Conservation (phyloP, 2,329 filamentous ascomycete genomes). For the Grosmannia clavigera region DNA sequence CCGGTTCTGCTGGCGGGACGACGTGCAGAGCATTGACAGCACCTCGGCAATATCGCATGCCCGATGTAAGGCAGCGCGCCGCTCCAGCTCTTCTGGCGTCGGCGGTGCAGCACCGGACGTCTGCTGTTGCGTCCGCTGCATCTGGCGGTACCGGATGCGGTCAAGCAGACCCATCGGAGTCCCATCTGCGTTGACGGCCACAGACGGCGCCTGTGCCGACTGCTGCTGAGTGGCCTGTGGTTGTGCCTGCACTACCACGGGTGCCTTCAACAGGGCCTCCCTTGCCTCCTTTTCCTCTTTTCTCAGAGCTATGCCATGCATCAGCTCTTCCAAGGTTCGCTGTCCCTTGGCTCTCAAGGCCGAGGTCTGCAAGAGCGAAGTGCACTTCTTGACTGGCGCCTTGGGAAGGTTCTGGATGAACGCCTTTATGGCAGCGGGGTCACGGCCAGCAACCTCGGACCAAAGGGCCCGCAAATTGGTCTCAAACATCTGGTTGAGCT, state of each 20-base stretch:
- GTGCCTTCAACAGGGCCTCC: conserved; percentile 23
- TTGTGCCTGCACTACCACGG: background rate
- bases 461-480: conserved; percentile 36
- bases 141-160: conserved; percentile 60
- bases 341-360: conserved; percentile 54
- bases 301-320: conserved; percentile 43
- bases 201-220: background rate
- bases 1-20: conserved; percentile 35
- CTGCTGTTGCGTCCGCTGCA: conserved; percentile 29
- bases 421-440: conserved; percentile 19
- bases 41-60: conserved; percentile 57
- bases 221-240: background rate
- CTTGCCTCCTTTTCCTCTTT: conserved; percentile 31
- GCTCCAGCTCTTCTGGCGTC: conserved; percentile 36
- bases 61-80: conserved; percentile 53
- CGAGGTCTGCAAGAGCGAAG: conserved; percentile 38
- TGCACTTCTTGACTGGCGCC: conserved; percentile 37
- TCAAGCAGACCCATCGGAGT: conserved; percentile 56
- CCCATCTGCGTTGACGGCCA: background rate
- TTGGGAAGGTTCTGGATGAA: conserved; percentile 48
- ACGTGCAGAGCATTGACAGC: conserved; percentile 50
- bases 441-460: conserved; percentile 17
- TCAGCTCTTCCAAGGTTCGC: conserved; percentile 55
- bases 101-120: conserved; percentile 31
- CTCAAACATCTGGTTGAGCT: conserved; percentile 42